Conservation (phyloP, 169 alveolate genomes). For the Theileria parva region DNA sequence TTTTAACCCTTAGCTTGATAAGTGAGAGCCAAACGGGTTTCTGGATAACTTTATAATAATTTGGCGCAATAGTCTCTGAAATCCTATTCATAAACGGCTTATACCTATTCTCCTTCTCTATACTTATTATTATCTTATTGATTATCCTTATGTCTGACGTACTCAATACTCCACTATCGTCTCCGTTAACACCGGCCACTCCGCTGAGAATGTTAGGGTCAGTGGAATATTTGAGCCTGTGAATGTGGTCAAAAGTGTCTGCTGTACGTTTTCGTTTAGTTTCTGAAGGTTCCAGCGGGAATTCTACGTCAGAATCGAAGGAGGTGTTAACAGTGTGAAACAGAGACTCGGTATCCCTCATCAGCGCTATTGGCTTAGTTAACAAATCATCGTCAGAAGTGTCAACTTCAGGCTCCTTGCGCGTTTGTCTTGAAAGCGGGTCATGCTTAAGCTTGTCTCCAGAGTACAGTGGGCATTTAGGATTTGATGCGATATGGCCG, state of each 20-base stretch:
- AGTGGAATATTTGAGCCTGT: neutral
- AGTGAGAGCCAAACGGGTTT: constrained; percentile 83
- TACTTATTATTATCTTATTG: constrained; percentile 38
- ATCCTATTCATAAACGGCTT: constrained; percentile 78
- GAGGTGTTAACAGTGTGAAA: neutral
- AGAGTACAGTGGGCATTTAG: constrained; percentile 74
- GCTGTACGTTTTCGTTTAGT: neutral
- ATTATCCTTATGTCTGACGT: constrained; percentile 36
- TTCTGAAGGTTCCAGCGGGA: neutral
- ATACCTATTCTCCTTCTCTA: constrained; percentile 60
- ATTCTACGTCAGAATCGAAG: neutral
- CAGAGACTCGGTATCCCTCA: constrained; percentile 41
- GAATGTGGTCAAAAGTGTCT: constrained; percentile 41
- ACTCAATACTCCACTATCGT: neutral
- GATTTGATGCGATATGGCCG: constrained; percentile 86
- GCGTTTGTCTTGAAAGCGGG: constrained; percentile 32
- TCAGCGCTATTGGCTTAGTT: constrained; percentile 39
- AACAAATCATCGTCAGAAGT: constrained; percentile 57
- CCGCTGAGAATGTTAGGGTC: too few species aligned
- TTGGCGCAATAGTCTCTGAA: constrained; percentile 83
- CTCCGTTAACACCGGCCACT: neutral
- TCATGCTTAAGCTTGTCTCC: constrained; percentile 64
- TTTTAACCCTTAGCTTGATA: constrained; percentile 72
- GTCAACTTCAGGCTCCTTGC: constrained; percentile 24
- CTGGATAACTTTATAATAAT: constrained; percentile 76